Percentiles rank a stretch among this genome's conserved stretches.
Conservation (phyloP, 1,139 yeast species). For the Blastobotrys petasosporus region DNA sequence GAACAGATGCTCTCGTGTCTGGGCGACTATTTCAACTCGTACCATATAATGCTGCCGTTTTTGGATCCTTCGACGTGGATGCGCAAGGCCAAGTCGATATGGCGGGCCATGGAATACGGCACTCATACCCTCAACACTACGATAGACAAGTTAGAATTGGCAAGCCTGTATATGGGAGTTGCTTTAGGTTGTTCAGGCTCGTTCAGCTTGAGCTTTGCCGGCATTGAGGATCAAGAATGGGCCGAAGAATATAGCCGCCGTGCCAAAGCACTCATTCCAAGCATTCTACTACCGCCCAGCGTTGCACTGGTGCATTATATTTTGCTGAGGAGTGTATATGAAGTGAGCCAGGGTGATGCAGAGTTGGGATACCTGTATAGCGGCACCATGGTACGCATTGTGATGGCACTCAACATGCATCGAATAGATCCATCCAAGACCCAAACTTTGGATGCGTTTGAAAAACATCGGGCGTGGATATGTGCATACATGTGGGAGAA, state of each 20-base stretch:
- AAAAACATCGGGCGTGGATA: constrained; percentile 19
- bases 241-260: constrained; percentile 17
- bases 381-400: constrained; percentile 16
- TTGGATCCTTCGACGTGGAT: constrained; percentile 21
- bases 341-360: constrained; percentile 16
- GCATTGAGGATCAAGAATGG: constrained; percentile 19
- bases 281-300: constrained; percentile 14
- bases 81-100: constrained; percentile 20
- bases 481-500: constrained; percentile 18
- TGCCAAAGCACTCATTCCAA: constrained; percentile 18
- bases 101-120: constrained; percentile 22
- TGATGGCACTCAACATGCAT: constrained; percentile 18
- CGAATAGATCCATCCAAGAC: constrained; percentile 14
- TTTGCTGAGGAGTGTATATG: constrained; percentile 16
- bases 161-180: constrained; percentile 20
- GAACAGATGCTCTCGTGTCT: constrained; percentile 24
- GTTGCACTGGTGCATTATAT: constrained; percentile 17
- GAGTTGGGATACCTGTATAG: constrained; percentile 17
- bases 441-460: constrained; percentile 10
- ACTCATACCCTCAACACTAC: background rate
- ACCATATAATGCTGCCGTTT: constrained; percentile 20
- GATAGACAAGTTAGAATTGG: constrained; percentile 18
- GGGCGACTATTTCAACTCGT: constrained; percentile 17
- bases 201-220: constrained; percentile 15
- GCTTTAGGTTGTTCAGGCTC: constrained; percentile 20